Percentiles rank a stretch among this genome's conserved stretches.
These are phyloP conservation scores for Gautieria morchelliformis DNA, from an alignment of 768 basidiomycete genomes.

Conservation along the genomic window DNA sequence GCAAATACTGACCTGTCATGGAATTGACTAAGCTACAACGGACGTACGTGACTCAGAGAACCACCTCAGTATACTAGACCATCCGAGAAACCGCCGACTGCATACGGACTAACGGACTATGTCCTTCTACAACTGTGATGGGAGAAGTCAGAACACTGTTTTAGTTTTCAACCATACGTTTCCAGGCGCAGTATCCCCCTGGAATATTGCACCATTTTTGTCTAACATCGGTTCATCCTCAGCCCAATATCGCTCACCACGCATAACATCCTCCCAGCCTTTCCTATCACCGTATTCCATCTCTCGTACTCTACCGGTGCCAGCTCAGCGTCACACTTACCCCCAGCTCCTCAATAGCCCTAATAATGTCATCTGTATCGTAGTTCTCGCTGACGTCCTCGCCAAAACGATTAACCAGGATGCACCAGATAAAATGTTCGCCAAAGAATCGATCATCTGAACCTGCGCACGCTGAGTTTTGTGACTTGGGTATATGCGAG, in stretches of 20 bases:
- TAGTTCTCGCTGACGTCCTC: not conserved
- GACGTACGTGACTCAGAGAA: too few species aligned
- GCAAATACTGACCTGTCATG: too few species aligned
- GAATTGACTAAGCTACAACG: too few species aligned
- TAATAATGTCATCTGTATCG: not conserved
- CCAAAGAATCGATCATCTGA: not conserved
- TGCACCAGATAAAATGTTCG: not conserved
- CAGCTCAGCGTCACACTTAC: not conserved
- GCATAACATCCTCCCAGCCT: not conserved
- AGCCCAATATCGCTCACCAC: not conserved
- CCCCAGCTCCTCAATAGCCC: not conserved
- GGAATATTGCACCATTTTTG: too few species aligned
- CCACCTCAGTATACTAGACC: too few species aligned
- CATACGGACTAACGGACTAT: too few species aligned
- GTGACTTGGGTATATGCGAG: not conserved
- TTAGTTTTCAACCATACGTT: too few species aligned
- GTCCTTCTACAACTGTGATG: too few species aligned
- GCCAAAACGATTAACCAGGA: not conserved
- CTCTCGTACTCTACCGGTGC: not conserved
- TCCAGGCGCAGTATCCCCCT: too few species aligned
- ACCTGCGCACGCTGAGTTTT: not conserved
- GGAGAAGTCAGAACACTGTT: too few species aligned
- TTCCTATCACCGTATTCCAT: not conserved
- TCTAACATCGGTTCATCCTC: not conserved
- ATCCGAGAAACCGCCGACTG: too few species aligned